A percentile compares a stretch with the other conserved stretches of the same genome.
Evolutionary conservation across 1,284 basidiomycete genomes (phyloP).

Genomic region (Ganoderma boninense): DNA sequence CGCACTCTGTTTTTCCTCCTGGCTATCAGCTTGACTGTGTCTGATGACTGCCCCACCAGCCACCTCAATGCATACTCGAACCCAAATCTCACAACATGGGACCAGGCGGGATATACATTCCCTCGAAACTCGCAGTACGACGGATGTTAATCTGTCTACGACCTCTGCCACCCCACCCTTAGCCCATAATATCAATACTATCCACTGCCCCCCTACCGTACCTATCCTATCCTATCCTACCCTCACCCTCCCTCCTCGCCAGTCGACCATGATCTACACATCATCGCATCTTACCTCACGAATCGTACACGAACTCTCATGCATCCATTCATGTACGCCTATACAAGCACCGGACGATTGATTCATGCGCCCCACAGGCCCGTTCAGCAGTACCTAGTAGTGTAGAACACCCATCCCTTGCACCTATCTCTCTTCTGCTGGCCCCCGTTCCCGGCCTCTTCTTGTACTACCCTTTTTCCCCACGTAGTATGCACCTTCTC

Average conservation of each 20-base stretch:
- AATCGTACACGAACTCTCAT: conserved; percentile 32
- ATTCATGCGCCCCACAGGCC: no score
- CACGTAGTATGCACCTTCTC: background rate
- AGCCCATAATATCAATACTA: background rate
- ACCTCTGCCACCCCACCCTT: background rate
- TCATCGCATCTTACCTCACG: conserved; percentile 25
- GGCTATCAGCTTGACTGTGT: background rate
- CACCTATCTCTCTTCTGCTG: conserved; percentile 7
- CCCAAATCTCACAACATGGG: conserved; percentile 81
- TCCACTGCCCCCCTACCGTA: conserved; percentile 14
- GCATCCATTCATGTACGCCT: conserved; percentile 30
- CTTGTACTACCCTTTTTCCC: conserved; percentile 11
- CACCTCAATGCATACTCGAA: conserved; percentile 75
- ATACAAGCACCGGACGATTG: conserved; percentile 28
- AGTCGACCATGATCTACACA: conserved; percentile 5
- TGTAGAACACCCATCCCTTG: conserved; percentile 28
- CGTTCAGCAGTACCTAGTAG: conserved; percentile 12
- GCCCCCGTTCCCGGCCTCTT: conserved; percentile 12
- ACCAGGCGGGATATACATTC: conserved; percentile 68
- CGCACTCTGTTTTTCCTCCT: background rate
- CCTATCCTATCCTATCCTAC: background rate
- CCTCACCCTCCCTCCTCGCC: background rate
- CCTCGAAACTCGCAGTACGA: conserved; percentile 65
- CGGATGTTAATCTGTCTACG: conserved; percentile 54
- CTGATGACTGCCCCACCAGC: conserved; percentile 46